A percentile compares a stretch with the other conserved stretches of the same genome.
These are phyloP conservation scores for Lactarius sp. DNA, from an alignment of 768 basidiomycete genomes.

Conservation along the genomic window DNA sequence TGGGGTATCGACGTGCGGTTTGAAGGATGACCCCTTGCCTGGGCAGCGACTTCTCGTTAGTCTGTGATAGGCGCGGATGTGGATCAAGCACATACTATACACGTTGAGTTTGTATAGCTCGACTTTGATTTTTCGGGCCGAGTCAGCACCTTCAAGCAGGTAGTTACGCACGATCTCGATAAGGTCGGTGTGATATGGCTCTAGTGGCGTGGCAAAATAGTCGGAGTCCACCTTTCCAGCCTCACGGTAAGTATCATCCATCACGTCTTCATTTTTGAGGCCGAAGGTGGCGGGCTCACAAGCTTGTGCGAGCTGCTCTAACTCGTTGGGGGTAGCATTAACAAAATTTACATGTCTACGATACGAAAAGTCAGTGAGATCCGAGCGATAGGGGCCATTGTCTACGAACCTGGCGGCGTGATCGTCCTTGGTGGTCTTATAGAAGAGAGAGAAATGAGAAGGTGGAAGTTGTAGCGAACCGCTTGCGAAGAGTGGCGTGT, in stretches of 20 bases:
- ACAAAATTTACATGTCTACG: not conserved
- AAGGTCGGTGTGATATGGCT: not conserved
- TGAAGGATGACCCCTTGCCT: not conserved
- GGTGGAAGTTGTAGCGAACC: conserved; percentile 13
- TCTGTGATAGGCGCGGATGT: not conserved
- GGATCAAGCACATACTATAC: not conserved
- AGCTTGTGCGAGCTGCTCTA: not conserved
- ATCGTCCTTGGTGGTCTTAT: conserved; percentile 2
- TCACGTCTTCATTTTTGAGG: not conserved
- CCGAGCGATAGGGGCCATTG: conserved; percentile 27
- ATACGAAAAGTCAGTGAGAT: conserved; percentile 26
- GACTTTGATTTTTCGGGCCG: not conserved
- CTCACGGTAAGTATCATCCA: conserved; percentile 1
- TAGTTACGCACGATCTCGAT: not conserved
- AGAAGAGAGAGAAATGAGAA: conserved; percentile 17
- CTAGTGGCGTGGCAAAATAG: not conserved
- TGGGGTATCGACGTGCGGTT: not conserved
- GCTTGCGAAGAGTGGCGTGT: conserved; percentile 17
- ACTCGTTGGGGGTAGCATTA: not conserved
- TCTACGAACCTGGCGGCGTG: not conserved
- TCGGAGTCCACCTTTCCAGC: conserved; percentile 1
- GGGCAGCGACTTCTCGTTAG: not conserved
- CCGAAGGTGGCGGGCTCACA: conserved; percentile 1
- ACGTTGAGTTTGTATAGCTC: conserved; percentile 1
- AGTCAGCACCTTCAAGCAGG: conserved; percentile 1